phyloP scores from a whole-genome alignment of 768 basidiomycete genomes.

The Lactarius vividus region DNA sequence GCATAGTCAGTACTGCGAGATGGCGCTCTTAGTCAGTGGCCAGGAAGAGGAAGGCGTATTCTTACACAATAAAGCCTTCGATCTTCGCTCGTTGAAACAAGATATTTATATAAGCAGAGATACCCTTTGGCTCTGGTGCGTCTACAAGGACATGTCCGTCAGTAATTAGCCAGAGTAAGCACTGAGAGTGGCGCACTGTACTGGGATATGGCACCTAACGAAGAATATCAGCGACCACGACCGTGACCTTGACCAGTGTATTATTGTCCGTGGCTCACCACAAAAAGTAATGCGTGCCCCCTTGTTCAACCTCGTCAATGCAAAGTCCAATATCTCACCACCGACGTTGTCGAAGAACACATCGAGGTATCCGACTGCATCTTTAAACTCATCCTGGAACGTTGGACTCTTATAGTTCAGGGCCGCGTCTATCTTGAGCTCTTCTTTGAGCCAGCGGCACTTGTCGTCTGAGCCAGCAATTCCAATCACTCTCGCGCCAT shows the following conservation, averaged over 20 bases:
- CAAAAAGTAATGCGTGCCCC: slow-evolving; percentile 78
- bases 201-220: slow-evolving; percentile 73
- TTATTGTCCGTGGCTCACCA: slow-evolving; percentile 47
- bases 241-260: neutral
- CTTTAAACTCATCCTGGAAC: slow-evolving; percentile 71
- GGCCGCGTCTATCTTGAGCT: slow-evolving; percentile 78
- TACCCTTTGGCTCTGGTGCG: slow-evolving; percentile 55
- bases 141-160: slow-evolving; percentile 39
- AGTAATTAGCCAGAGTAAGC: neutral
- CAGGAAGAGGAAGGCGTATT: neutral
- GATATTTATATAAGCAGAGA: slow-evolving; percentile 63
- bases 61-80: slow-evolving; percentile 80
- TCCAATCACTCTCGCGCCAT: slow-evolving; percentile 80
- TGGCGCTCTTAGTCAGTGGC: neutral
- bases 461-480: slow-evolving; percentile 87
- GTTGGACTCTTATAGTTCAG: slow-evolving; percentile 83
- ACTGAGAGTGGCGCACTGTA: slow-evolving; percentile 54
- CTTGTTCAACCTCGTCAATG: slow-evolving; percentile 69
- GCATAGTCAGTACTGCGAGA: slow-evolving; percentile 68
- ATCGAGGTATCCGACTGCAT: slow-evolving; percentile 69
- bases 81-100: slow-evolving; percentile 78
- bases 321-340: slow-evolving; percentile 79
- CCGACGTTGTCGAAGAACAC: slow-evolving; percentile 84
- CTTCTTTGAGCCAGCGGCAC: slow-evolving; percentile 79
- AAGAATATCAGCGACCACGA: slow-evolving; percentile 9